Percentiles rank a stretch among this genome's conserved stretches.
Evolutionary conservation across 2,329 filamentous ascomycete species (phyloP).

Genomic region (Arthrobotrys pseudoclavata): DNA sequence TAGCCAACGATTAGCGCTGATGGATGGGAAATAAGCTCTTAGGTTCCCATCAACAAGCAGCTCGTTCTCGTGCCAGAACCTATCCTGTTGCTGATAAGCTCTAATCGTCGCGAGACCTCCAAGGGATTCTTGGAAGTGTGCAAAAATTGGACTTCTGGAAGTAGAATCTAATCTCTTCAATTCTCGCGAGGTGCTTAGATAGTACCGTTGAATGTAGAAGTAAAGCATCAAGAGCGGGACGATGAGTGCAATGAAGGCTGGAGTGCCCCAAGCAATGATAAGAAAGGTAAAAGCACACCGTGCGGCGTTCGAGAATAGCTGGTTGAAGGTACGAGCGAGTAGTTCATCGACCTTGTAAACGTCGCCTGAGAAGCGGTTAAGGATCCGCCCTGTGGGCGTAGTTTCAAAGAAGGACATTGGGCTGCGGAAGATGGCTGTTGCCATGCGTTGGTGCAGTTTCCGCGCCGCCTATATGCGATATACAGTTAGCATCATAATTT

Average conservation of each 20-base stretch:
- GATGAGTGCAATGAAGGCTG: constrained; percentile 83
- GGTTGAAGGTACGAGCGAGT: constrained; percentile 96
- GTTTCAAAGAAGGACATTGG: constrained; percentile 99
- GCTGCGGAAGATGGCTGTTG: constrained; percentile 94
- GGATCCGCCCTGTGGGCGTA: constrained; percentile 92
- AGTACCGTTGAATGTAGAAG: constrained; percentile 95
- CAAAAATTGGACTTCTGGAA: constrained; percentile 94
- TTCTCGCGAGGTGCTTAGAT: constrained; percentile 94
- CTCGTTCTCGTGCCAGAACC: constrained; percentile 94
- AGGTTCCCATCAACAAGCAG: constrained; percentile 97
- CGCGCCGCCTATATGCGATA: constrained; percentile 78
- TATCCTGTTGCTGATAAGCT: constrained; percentile 87
- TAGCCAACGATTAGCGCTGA: constrained; percentile 93
- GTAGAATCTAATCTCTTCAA: constrained; percentile 96
- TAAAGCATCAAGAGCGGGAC: constrained; percentile 85
- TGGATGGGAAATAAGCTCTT: constrained; percentile 93
- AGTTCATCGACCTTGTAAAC: constrained; percentile 85
- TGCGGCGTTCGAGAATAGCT: constrained; percentile 84
- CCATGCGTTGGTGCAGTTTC: constrained; percentile 97
- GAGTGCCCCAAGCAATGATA: constrained; percentile 85
- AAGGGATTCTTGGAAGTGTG: constrained; percentile 97
- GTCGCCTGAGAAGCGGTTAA: constrained; percentile 90
- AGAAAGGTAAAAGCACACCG: constrained; percentile 85
- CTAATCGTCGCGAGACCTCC: constrained; percentile 95
- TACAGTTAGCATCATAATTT: constrained; percentile 60